Evolutionary conservation across 106 monocot species (phyloP), one percentile per base, ranked within the genome.

Genomic region (Triglochin maritima): DNA sequence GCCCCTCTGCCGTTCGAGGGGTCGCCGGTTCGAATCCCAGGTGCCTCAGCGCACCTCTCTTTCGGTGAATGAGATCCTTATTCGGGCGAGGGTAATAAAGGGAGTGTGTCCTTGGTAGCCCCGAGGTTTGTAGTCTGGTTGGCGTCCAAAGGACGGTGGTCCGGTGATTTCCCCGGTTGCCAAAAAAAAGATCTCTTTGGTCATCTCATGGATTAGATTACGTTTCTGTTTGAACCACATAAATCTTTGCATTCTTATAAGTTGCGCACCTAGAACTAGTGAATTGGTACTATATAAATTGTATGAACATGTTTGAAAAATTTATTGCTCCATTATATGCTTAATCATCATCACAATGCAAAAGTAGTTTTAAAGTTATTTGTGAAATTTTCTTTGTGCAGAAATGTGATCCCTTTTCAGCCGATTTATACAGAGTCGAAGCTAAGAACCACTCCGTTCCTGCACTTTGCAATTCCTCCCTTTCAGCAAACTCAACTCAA

Each of bases 401-500:
- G 96, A 83, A 88, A 86, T 96, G 96, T 74, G 76, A 87, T 78
- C 90, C 91, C 42, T 96, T 74, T 71, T 82, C 96, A 57, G 81
- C 75, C 7, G 84, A 85, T 9, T 62, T 91, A 44, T 91, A 80
- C 69, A 72, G 64, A 9, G 13, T 55, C 13, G 70, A 62, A 62
- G 50, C 81, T 67, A 80, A 65, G n/a, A 47, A 74, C 53, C 57
- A 65, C 13, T 72, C 65, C 4, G 68, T 88, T 80, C 96, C 96
- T 50, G 3, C 68, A 50, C 71, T 96, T 42, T 96, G 96, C 67
- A 90, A 86, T 78, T 78, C 73, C 59, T 84, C 85, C 16, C 12
- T 46, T 44, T 65, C 72, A 12, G 65, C 10, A 16, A 81, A 59
- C 48, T 78, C 85, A 7, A 11, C 68, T 5, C 4, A 50, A 0